Evolutionary conservation across 768 basidiomycete species (phyloP).

Genomic region (Amanita jacksonii): DNA sequence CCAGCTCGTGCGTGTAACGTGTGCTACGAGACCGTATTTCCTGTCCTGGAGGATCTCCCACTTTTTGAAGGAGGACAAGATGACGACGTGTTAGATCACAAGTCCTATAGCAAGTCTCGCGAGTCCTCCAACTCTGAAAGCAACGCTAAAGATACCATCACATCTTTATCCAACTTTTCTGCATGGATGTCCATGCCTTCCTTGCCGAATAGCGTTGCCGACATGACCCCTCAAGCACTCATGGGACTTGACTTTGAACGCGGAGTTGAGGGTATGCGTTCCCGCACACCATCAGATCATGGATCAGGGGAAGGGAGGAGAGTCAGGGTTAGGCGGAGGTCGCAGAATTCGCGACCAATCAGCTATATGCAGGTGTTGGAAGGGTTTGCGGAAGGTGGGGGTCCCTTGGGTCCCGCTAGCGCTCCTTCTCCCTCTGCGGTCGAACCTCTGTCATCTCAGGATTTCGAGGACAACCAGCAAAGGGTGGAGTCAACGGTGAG

Average conservation of each 20-base stretch:
- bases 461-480: conserved; percentile 9
- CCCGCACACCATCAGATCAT: neutral
- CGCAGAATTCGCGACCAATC: conserved; percentile 36
- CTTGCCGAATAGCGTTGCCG: conserved; percentile 18
- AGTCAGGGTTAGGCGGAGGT: conserved; percentile 22
- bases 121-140: neutral
- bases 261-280: conserved; percentile 3
- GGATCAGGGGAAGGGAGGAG: conserved; percentile 16
- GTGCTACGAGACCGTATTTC: conserved; percentile 84
- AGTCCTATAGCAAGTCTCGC: neutral
- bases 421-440: too few relatives aligned
- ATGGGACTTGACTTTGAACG: conserved; percentile 32
- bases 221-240: conserved; percentile 25
- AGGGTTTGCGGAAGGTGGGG: conserved; percentile 31
- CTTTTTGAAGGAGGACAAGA: too few relatives aligned
- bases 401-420: neutral
- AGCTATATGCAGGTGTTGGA: conserved; percentile 63
- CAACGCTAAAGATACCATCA: conserved; percentile 26
- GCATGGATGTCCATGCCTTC: conserved; percentile 47
- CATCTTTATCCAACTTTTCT: conserved; percentile 43
- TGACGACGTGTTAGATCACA: conserved; percentile 4
- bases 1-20: conserved; percentile 77
- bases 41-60: conserved; percentile 33
- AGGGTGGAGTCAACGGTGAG: conserved; percentile 24
- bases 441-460: neutral